phyloP scores from a whole-genome alignment of 768 basidiomycete species.

The Udeniomyces megalosporus region DNA sequence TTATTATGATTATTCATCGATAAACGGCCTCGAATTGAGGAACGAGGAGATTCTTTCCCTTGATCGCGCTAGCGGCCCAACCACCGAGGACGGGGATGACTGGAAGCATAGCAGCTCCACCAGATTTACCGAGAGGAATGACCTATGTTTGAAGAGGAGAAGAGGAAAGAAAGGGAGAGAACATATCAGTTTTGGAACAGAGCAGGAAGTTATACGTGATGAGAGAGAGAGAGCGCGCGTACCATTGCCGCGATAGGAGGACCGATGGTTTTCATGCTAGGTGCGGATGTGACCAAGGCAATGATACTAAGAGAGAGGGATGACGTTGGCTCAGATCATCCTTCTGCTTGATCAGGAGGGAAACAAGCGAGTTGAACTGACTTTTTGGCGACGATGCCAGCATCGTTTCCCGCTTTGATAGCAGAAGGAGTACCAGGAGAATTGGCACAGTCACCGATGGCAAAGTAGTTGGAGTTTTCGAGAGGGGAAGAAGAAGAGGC shows the following conservation, averaged over 20 bases:
- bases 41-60: not conserved
- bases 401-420: not conserved
- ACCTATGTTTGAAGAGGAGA: not conserved
- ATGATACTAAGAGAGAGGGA: too few relatives aligned
- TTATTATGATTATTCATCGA: too few relatives aligned
- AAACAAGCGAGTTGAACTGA: not conserved
- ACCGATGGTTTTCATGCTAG: too few relatives aligned
- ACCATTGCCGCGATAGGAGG: too few relatives aligned
- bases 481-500: not conserved
- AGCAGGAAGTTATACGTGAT: not conserved
- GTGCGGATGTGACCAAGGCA: too few relatives aligned
- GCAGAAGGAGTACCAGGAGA: not conserved
- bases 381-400: not conserved
- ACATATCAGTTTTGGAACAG: not conserved
- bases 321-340: not conserved
- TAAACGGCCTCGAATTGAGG: not conserved
- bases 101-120: not conserved
- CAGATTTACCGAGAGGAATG: conserved; percentile 1
- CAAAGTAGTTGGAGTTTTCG: not conserved
- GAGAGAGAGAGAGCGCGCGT: too few relatives aligned
- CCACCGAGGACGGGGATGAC: not conserved
- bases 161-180: not conserved
- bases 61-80: not conserved
- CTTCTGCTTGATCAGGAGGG: not conserved
- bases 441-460: conserved; percentile 4